phyloP scores from a whole-genome alignment of 2,329 filamentous ascomycete genomes.

The Venturiaceae sp. region DNA sequence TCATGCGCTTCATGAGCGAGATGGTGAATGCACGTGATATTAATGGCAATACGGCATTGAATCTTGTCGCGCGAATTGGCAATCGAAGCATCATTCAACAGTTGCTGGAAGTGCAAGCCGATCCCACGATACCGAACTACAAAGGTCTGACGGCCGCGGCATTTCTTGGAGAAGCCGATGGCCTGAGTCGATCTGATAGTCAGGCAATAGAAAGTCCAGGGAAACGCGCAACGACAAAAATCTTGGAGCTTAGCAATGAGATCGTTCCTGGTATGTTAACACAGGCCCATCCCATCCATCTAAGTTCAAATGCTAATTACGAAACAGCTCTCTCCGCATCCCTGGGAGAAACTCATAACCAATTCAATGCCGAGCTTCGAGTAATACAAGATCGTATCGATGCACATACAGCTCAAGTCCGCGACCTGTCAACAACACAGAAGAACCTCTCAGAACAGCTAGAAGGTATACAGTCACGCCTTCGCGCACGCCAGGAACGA shows the following conservation, averaged over 20 bases:
- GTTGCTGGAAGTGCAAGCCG: conserved; percentile 85
- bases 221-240: conserved; percentile 32
- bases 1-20: conserved; percentile 91
- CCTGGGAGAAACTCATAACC: conserved; percentile 65
- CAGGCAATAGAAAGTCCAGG: conserved; percentile 32
- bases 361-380: conserved; percentile 72
- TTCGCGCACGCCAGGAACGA: conserved; percentile 54
- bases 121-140: conserved; percentile 84
- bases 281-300: conserved; percentile 6
- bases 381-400: conserved; percentile 79
- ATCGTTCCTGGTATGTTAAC: conserved; percentile 63
- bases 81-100: conserved; percentile 96
- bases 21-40: conserved; percentile 95
- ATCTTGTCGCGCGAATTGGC: conserved; percentile 85
- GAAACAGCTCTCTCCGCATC: conserved; percentile 67
- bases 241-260: conserved; percentile 68
- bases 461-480: conserved; percentile 58
- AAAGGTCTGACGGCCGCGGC: conserved; percentile 84
- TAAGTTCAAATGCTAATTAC: not conserved
- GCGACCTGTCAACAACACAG: conserved; percentile 68
- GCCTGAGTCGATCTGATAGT: conserved; percentile 9
- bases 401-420: conserved; percentile 68
- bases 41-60: conserved; percentile 87
- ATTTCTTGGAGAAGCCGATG: conserved; percentile 63
- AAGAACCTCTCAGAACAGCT: conserved; percentile 66